Percentiles rank a stretch among this genome's conserved stretches.
These are phyloP conservation scores for Calocybe cyanea DNA, from an alignment of 768 basidiomycete species.

Conservation along the genomic window DNA sequence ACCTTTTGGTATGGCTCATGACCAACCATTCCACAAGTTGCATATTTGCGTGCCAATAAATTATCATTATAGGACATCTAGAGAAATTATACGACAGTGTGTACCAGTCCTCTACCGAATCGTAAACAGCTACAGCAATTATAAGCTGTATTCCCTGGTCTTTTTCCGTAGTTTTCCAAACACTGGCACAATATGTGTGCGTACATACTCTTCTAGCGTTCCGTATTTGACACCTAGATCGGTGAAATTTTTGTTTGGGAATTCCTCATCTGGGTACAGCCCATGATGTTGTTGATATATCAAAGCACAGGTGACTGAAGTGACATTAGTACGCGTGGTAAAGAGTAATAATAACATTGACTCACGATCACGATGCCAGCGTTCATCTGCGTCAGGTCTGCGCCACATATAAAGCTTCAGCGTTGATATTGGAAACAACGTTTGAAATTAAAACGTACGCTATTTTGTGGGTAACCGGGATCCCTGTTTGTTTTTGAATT, in stretches of 20 bases:
- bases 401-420: background rate
- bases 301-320: conserved; percentile 11
- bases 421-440: background rate
- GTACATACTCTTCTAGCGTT: conserved; percentile 15
- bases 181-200: conserved; percentile 9
- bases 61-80: too few species aligned
- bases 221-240: conserved; percentile 12
- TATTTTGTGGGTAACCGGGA: conserved; percentile 11
- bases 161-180: background rate
- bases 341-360: background rate
- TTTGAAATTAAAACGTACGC: conserved; percentile 7
- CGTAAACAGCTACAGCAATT: too few species aligned
- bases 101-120: too few species aligned
- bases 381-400: conserved; percentile 7
- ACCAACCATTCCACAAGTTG: too few species aligned
- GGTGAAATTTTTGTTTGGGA: conserved; percentile 6
- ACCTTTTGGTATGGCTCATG: too few species aligned
- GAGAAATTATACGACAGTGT: too few species aligned
- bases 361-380: conserved; percentile 13
- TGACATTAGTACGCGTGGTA: background rate
- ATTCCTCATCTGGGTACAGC: conserved; percentile 5
- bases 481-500: conserved; percentile 13
- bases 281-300: conserved; percentile 14
- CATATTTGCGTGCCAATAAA: too few species aligned
- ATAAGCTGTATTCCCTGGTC: too few species aligned